Base-by-base conservation (phyloP, 345 rosid species). In the Salix dunnii region DNA sequence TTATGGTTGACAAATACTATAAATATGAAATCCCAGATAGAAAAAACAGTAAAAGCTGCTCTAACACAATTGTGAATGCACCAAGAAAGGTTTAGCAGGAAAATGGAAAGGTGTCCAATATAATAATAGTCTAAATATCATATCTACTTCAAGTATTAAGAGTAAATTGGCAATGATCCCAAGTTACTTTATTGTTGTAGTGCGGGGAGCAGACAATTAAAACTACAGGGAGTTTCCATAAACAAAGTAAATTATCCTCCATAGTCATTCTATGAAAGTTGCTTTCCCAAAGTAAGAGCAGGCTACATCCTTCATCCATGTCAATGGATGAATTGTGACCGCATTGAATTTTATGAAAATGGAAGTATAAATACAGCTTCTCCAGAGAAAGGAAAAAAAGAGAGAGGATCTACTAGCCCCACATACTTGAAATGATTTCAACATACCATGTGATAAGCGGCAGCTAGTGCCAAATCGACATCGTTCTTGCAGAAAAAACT, bases 361-460 rank as follows among this genome's bases (percentile, higher is more conserved):
- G 28, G 46, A 69, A 31, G 75, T 12, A 79, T 25, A 35, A 74
- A 66, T 31, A 63, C 17, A 43, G 18, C 70, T 69, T 28, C 11
- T 74, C 61, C 46, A 63, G 33, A 53, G 76, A 28, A 46, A 49
- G 13, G n/a, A n/a, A 65, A 27, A n/a, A 23, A 38, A 42, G 2
- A 42, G 2, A 11, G 3, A 35, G 43, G 68, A 74, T 51, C 62
- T 42, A 75, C 25, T 60, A 63, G 31, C 79, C 82, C 51, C 66
- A 48, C 71, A 68, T 14, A 51, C 74, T 77, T 63, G 74, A 79
- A 68, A 70, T 13, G 28, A 79, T 69, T 66, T 76, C 80, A 78
- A 84, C 94, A 83, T 93, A 93, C 99, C 98, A 84, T 93, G 98
- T 51, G 97, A 93, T 72, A 82, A 82, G 88, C 99, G 96, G 87